Base-by-base conservation (phyloP, 495 filamentous ascomycete species). In the Articulospora tetracladia region DNA sequence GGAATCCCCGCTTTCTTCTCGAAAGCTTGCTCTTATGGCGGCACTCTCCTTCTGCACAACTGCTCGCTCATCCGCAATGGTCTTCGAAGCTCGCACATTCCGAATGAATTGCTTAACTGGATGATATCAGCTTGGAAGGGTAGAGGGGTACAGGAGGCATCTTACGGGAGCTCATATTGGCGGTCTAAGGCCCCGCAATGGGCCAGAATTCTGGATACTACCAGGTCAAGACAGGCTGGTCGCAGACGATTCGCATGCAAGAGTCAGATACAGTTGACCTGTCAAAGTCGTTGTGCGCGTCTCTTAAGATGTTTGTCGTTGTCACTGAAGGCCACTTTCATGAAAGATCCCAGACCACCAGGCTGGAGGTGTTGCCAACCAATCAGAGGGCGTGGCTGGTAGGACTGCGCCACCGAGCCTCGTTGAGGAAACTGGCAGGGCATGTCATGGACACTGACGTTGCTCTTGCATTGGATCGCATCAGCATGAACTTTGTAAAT, bases 21-120 rank as follows among this genome's bases (percentile, higher is more conserved):
- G 83, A 72, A 98, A 98, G 70, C 93, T 97, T 60, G 94, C 91
- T 73, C 94, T 81, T 68, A 98, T 98, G 49, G 93, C 89, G 55
- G 94, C 95, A 75, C 94, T 98, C 77, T 98, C 94, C 73, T 98
- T 98, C 68, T 98, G 94, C 59, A 98, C 94, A 25, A 98, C 94
- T 24, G 93, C 92, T 67, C 94, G 86, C 79, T 98, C 94, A 74
- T 98, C 94, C 69, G 95, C 95, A 70, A 98, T 94, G 28, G 94
- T 98, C 82, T 98, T 98, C 54, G 94, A 90, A 47, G 93, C 93
- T 69, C 94, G 91, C 65, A 98, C 94, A 78, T 96, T 97, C 71
- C 94, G 92, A 76, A 98, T 98, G 78, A 98, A 98, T 80, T 97
- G 93, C 78, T 98, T 98, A 73, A 98, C 93, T 97, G 67, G 32